Evolutionary conservation across 2,329 filamentous ascomycete species (phyloP).

Genomic region (Sarocladium brachiariae): DNA sequence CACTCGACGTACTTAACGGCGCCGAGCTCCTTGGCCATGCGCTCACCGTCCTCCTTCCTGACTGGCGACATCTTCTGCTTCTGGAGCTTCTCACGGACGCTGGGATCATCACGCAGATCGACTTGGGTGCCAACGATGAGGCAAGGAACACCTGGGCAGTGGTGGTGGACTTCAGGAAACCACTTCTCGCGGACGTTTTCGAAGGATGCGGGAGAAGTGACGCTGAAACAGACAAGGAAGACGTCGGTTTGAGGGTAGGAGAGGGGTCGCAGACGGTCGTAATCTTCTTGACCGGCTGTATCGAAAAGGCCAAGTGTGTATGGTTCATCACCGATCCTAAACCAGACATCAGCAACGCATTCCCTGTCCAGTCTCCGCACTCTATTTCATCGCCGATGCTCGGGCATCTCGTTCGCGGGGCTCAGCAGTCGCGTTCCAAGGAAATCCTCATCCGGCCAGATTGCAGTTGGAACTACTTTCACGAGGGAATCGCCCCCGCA

Average conservation of each 20-base stretch:
- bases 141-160: conserved; percentile 96
- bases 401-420: background rate
- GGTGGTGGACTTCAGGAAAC: conserved; percentile 98
- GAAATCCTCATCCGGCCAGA: background rate
- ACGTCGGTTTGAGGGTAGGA: conserved; percentile 99
- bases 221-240: conserved; percentile 97
- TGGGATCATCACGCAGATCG: conserved; percentile 83
- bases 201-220: conserved; percentile 94
- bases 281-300: conserved; percentile 99
- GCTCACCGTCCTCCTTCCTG: conserved; percentile 84
- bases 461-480: background rate
- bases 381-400: background rate
- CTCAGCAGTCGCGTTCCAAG: background rate
- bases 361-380: background rate
- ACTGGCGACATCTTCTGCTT: conserved; percentile 97
- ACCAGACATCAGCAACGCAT: background rate
- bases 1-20: conserved; percentile 99
- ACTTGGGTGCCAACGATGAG: conserved; percentile 97
- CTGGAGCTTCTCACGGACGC: conserved; percentile 81
- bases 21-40: conserved; percentile 94
- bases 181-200: conserved; percentile 99
- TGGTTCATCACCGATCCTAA: conserved; percentile 98
- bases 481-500: background rate
- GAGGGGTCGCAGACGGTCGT: conserved; percentile 90
- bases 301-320: conserved; percentile 97